These are phyloP conservation scores for Entelexis paramagnoliae DNA, from an alignment of 1,139 yeast species.

Conservation along the genomic window DNA sequence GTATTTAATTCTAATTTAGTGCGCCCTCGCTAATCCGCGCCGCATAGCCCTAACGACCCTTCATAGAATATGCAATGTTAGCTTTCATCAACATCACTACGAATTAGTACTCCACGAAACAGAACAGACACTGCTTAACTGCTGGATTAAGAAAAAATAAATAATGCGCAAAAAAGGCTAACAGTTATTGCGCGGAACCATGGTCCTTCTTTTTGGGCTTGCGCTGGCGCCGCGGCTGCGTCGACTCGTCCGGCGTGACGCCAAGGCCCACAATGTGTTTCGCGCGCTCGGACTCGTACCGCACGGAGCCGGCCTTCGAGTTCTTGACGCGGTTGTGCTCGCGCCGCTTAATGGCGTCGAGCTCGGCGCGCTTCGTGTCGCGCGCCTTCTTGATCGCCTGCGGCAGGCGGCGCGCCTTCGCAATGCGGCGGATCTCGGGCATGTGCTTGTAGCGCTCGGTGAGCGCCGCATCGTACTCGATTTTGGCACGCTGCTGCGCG, in stretches of 20 bases:
- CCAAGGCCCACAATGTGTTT: conserved; percentile 82
- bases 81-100: no score
- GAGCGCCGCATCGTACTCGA: conserved; percentile 83
- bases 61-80: not conserved
- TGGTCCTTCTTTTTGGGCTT: not conserved
- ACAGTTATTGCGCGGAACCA: not conserved
- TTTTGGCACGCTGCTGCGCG: conserved; percentile 65
- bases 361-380: conserved; percentile 70
- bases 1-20: not conserved
- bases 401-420: conserved; percentile 87
- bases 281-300: conserved; percentile 52
- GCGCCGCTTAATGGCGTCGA: conserved; percentile 61
- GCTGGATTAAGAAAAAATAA: no score
- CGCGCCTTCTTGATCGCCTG: conserved; percentile 74
- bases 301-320: conserved; percentile 52
- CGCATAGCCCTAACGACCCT: no score
- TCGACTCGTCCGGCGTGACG: conserved; percentile 34
- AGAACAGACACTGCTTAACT: no score
- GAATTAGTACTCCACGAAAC: no score
- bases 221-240: not conserved
- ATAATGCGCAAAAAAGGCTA: not conserved
- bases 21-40: no score
- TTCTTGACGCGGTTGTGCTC: conserved; percentile 75
- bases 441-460: conserved; percentile 87
- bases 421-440: conserved; percentile 90